Evolutionary conservation across 345 rosid species (phyloP), one percentile per base, ranked within the genome.

Genomic region (Zanthoxylum bungeanum): DNA sequence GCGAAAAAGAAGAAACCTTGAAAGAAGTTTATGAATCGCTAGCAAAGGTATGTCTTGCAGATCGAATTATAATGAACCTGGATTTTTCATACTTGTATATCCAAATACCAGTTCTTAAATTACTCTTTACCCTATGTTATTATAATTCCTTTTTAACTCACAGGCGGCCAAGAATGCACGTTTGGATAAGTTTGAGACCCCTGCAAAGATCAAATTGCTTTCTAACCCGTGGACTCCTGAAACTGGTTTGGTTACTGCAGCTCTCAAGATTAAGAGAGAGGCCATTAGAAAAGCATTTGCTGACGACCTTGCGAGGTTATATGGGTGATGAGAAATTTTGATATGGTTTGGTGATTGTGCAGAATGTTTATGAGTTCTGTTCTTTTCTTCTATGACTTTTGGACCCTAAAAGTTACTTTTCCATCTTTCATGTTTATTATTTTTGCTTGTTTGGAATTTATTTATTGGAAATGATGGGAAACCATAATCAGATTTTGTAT

Each of bases 191-290:
- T 89, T 95, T 74, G 99, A 95, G 89, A 89, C 88, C 77, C 99
- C 99, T 0, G 86, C 86, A 49, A 95, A 87, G 89, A 84, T 95
- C 56, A 95, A 87, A 70, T 60, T 95, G 85, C 81, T 91, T 68
- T 79, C 88, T n/a, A 68, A 85, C 49, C 89, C 93, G 17, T 95
- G 99, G 99, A 93, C 96, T 28, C 98, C 99, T 30, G 98, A 92
- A 60, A 77, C 94, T n/a, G 98, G 99, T 9, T 82, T 95, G 31
- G 96, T 88, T 33, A 95, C 98, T 7, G 95, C 97, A 64, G 98
- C 98, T 61, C 83, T 94, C 64, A 94, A 92, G 96, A 77, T 92
- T 73, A 94, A 94, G 88, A 86, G 98, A 80, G 97, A 94, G 69
- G 81, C 79, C 47, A 79, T 92, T 46, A 91, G 85, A 76, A 91